Evolutionary conservation across 225 moss, liverwort and hornwort species (phyloP), one percentile per base, ranked within the genome.

Genomic region (Marchantia paleacea): DNA sequence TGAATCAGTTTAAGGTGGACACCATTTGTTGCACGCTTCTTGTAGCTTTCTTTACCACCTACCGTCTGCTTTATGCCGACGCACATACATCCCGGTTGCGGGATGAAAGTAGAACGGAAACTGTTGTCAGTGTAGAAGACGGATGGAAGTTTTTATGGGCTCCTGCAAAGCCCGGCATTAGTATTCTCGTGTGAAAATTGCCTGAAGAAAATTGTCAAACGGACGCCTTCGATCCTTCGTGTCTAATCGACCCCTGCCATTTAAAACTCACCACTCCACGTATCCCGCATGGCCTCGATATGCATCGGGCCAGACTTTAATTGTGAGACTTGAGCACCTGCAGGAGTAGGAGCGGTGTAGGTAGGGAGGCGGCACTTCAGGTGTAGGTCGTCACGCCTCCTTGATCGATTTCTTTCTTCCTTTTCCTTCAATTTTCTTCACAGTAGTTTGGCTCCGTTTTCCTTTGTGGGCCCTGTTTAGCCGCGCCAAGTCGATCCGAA

Each of bases 291-390:
- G 70, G 30, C 16, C 28, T 22, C 48, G 8, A 22, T 49, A 8
- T 22, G 48, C 70, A 19, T 16, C 16, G 19, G 48, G 49, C 19
- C 20, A 9, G 70, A 48, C 19, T 4, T 49, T n/a, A 22, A 7
- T 70, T 48, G 70, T 15, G 15, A 49, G 70, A 22, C 11, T 20
- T 30, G 70, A 70, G 70, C 70, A 49, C 48, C 69, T n/a, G 31
- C 19, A 69, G 69, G 69, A 69, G 69, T 47, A 69, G 69, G 69
- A 69, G 69, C 16, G 69, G 69, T 69, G 69, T 69, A 69, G 69
- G 69, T 47, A 69, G 47, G 39, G 30, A 39, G 68, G 48, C 19
- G 49, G 48, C 66, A 29, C 66, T 66, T n/a, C 26, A 14, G 29
- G 66, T 11, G 3, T 19, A 11, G 70, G 15, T 70, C 50, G 22